phyloP scores from a whole-genome alignment of 495 filamentous ascomycete genomes.

The Neurospora sp. region DNA sequence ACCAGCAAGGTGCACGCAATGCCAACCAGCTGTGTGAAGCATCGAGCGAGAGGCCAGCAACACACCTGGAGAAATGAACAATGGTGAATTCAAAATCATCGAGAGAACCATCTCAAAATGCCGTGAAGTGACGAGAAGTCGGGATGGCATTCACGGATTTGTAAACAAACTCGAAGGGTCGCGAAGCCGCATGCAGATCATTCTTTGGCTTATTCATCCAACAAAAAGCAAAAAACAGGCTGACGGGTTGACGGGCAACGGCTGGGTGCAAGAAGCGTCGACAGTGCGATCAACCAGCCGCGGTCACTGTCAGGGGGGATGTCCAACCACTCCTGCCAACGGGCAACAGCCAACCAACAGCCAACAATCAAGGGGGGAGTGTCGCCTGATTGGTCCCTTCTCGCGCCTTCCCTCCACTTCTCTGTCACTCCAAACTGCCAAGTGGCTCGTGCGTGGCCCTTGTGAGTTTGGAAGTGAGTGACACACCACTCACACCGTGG shows the following conservation, averaged over 20 bases:
- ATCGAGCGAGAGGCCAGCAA: not conserved
- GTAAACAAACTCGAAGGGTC: not conserved
- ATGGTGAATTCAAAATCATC: not conserved
- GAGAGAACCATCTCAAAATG: not conserved
- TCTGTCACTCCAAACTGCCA: conserved; percentile 11
- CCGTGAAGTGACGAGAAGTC: not conserved
- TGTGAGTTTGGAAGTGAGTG: not conserved
- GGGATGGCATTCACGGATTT: not conserved
- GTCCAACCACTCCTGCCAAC: not conserved
- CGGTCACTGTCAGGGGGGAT: not conserved
- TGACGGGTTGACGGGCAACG: not conserved
- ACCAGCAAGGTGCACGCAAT: not conserved
- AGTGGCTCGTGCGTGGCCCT: not conserved
- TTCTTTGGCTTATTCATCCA: not conserved
- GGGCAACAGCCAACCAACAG: not conserved
- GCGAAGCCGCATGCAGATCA: not conserved
- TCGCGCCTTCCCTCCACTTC: conserved; percentile 22
- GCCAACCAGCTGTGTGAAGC: not conserved
- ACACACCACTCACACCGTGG: not conserved
- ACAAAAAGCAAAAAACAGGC: not conserved
- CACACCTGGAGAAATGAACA: not conserved
- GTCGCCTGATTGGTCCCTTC: conserved; percentile 19
- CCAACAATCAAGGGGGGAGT: not conserved
- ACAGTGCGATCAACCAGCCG: not conserved
- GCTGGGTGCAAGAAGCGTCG: not conserved